Conservation (phyloP, 768 basidiomycete genomes). For the Phylloporus sp. region DNA sequence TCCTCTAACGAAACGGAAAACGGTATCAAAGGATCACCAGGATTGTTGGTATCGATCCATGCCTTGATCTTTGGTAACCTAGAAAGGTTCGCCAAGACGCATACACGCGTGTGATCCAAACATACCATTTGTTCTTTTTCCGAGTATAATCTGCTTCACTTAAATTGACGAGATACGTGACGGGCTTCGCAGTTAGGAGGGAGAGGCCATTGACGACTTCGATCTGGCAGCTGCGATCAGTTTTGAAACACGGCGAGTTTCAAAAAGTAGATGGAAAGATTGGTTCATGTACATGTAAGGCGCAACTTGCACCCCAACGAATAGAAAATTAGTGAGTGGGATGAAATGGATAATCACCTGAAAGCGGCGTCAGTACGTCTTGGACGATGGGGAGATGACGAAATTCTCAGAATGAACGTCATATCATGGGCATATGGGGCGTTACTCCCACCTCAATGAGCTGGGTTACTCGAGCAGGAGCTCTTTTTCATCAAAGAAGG, state of each 20-base stretch:
- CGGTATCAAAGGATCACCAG: conserved; percentile 92
- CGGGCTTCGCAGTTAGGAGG: conserved; percentile 93
- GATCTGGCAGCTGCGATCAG: conserved; percentile 46
- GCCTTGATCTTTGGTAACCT: conserved; percentile 95
- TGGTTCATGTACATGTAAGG: conserved; percentile 43
- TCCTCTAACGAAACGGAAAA: conserved; percentile 97
- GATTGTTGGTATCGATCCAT: conserved; percentile 96
- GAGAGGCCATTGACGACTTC: conserved; percentile 86
- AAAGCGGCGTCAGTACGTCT: conserved; percentile 5
- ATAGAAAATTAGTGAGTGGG: conserved; percentile 45
- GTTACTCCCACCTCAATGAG: conserved; percentile 95
- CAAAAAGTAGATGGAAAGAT: background rate
- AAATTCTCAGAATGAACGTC: conserved; percentile 39
- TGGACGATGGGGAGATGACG: background rate
- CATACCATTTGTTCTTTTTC: conserved; percentile 98
- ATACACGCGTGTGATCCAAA: background rate
- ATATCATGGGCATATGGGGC: conserved; percentile 75
- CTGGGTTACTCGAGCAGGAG: conserved; percentile 85
- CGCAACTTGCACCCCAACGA: conserved; percentile 84
- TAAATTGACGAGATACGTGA: conserved; percentile 96
- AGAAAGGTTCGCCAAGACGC: background rate
- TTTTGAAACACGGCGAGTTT: conserved; percentile 1
- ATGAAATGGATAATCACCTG: conserved; percentile 19
- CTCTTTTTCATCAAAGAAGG: conserved; percentile 68
- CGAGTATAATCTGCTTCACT: conserved; percentile 91